These are phyloP conservation scores for Cystoisospora suis DNA, from an alignment of 169 alveolate genomes.

Conservation along the genomic window DNA sequence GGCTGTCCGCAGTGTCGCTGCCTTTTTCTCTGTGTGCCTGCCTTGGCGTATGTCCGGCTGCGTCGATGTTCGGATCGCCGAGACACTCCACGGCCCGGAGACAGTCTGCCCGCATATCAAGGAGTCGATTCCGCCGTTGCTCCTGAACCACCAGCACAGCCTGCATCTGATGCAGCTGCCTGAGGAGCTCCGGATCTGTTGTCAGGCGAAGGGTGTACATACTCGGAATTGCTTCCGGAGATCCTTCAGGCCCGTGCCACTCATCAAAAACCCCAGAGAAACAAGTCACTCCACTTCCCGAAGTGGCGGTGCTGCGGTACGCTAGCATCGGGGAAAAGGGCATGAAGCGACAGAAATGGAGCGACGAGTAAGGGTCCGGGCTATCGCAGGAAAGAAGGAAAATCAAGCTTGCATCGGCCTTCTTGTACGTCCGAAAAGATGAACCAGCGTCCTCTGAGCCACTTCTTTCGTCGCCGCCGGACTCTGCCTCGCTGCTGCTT, in stretches of 20 bases:
- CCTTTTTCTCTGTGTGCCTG: no score
- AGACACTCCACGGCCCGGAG: no score
- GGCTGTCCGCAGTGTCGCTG: no score
- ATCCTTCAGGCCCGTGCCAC: neutral
- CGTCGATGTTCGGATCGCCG: no score
- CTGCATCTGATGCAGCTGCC: neutral
- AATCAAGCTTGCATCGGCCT: neutral
- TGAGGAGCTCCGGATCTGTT: neutral
- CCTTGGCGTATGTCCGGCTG: no score
- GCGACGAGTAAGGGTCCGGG: conserved; percentile 1
- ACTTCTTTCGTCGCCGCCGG: neutral
- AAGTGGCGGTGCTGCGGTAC: neutral
- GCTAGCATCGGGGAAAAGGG: conserved; percentile 7
- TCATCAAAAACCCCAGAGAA: neutral
- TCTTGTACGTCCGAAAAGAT: neutral
- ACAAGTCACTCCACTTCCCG: neutral
- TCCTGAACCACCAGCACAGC: neutral
- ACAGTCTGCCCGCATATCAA: neutral
- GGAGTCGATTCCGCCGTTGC: neutral
- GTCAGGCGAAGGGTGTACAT: conserved; percentile 28
- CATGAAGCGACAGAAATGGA: conserved; percentile 25
- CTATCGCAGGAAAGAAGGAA: neutral
- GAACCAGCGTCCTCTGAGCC: neutral
- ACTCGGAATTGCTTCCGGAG: neutral
- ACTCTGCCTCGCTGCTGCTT: neutral